phyloP scores from a whole-genome alignment of 768 basidiomycete genomes.

The Lentinula edodes region DNA sequence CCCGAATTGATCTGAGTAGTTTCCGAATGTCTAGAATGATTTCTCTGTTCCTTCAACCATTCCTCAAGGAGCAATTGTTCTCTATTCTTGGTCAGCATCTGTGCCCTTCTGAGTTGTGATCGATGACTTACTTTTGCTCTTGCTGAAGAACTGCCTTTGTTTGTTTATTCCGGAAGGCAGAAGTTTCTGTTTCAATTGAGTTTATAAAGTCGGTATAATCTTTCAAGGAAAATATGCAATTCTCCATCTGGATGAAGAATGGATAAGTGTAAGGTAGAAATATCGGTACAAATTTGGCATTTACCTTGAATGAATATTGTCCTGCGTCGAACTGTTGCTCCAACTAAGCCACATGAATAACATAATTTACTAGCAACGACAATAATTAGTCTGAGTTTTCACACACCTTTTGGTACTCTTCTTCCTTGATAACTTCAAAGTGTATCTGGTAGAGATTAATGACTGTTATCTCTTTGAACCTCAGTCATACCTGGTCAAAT shows the following conservation, averaged over 20 bases:
- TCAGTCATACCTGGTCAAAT: conserved; percentile 52
- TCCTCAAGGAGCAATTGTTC: not conserved
- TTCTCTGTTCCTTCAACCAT: not conserved
- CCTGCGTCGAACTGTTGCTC: conserved; percentile 50
- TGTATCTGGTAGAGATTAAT: conserved; percentile 29
- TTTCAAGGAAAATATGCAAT: conserved; percentile 46
- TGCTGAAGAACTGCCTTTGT: conserved; percentile 27
- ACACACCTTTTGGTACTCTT: conserved; percentile 42
- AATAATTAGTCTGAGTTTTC: too few relatives aligned
- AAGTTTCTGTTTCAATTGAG: conserved; percentile 35
- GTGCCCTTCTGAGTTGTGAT: not conserved
- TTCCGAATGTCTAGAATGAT: not conserved
- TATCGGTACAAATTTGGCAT: not conserved
- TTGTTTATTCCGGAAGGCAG: conserved; percentile 36
- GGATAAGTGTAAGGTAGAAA: not conserved
- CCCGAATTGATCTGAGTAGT: not conserved
- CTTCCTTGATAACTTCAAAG: conserved; percentile 43
- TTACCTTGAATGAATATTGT: conserved; percentile 45
- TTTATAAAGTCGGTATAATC: conserved; percentile 38
- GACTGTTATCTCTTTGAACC: not conserved
- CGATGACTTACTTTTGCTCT: conserved; percentile 30
- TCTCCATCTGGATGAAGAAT: conserved; percentile 34
- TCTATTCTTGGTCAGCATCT: not conserved
- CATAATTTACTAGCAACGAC: too few relatives aligned
- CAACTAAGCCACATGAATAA: conserved; percentile 25